Conservation (phyloP, 495 filamentous ascomycete species). For the Penicillium flavigenum region DNA sequence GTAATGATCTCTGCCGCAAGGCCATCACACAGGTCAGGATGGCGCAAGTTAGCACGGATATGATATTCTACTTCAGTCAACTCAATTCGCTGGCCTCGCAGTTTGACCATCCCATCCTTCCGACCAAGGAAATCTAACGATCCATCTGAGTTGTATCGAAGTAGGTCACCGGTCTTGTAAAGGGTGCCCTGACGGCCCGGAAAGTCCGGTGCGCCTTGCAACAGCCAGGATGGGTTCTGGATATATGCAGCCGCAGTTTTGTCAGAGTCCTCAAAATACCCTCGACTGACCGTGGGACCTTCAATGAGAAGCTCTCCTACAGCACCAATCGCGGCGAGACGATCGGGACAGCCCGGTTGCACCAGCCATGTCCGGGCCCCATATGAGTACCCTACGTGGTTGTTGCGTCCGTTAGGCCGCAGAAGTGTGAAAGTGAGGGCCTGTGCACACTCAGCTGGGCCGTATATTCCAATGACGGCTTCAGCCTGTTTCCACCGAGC, state of each 20-base stretch:
- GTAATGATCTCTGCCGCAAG: too few species aligned
- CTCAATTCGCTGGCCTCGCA: neutral
- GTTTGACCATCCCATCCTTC: neutral
- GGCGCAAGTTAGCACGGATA: conserved; percentile 34
- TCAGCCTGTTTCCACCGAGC: too few species aligned
- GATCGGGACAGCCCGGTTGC: neutral
- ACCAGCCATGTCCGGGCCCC: neutral
- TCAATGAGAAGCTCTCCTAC: neutral
- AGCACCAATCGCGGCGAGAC: neutral
- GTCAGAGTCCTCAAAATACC: neutral
- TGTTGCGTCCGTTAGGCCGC: neutral
- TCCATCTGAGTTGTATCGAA: neutral
- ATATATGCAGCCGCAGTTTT: neutral
- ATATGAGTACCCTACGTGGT: neutral
- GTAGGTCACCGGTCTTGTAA: conserved; percentile 4
- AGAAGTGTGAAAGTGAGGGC: neutral
- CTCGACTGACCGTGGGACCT: neutral
- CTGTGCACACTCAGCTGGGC: neutral
- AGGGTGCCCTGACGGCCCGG: neutral
- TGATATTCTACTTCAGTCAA: conserved; percentile 14
- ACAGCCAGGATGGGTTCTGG: too few species aligned
- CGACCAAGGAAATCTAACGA: neutral
- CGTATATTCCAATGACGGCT: neutral
- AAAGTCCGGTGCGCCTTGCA: neutral
- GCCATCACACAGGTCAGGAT: too few species aligned